phyloP scores from a whole-genome alignment of 306 rosid genomes.

The Prinsepia uniflora region DNA sequence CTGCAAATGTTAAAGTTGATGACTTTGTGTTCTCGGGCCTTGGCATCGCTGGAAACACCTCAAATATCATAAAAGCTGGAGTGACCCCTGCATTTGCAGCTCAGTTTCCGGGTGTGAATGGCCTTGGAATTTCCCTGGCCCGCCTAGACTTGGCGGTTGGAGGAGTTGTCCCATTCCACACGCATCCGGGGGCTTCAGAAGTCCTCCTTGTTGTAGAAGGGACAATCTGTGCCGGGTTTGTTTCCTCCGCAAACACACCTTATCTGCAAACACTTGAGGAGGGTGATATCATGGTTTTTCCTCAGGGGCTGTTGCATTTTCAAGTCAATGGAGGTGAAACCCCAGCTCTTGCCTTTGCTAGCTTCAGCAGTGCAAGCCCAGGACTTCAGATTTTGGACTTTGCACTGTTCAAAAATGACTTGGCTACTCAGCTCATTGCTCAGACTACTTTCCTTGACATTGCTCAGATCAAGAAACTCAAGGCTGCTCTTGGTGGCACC shows the following conservation, averaged over 20 bases:
- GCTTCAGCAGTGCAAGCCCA: slow-evolving; percentile 62
- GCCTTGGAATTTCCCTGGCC: slow-evolving; percentile 58
- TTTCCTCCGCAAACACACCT: slow-evolving; percentile 46
- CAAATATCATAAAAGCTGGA: slow-evolving; percentile 55
- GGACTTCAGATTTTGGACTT: slow-evolving; percentile 65
- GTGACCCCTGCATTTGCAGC: slow-evolving; percentile 54
- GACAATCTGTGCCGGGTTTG: slow-evolving; percentile 45
- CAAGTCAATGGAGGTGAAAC: slow-evolving; percentile 34
- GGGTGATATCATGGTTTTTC: slow-evolving; percentile 67
- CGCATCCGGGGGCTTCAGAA: slow-evolving; percentile 66
- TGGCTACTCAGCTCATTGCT: slow-evolving; percentile 45
- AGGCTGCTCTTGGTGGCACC: slow-evolving; percentile 72
- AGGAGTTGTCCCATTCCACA: slow-evolving; percentile 68
- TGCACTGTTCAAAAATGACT: slow-evolving; percentile 60
- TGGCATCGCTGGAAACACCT: slow-evolving; percentile 51
- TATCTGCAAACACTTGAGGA: slow-evolving; percentile 42
- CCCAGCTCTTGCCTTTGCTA: slow-evolving; percentile 28
- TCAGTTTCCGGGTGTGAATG: slow-evolving; percentile 63
- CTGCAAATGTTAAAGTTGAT: slow-evolving; percentile 34
- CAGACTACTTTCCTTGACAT: slow-evolving; percentile 54
- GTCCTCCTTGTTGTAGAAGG: slow-evolving; percentile 40
- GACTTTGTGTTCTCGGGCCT: slow-evolving; percentile 59
- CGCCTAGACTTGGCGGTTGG: slow-evolving; percentile 51
- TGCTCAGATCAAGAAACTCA: slow-evolving; percentile 57
- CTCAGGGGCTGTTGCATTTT: slow-evolving; percentile 71